These are phyloP conservation scores for Linanthus parryae DNA, from an alignment of 148 eudicot genomes.

Conservation along the genomic window DNA sequence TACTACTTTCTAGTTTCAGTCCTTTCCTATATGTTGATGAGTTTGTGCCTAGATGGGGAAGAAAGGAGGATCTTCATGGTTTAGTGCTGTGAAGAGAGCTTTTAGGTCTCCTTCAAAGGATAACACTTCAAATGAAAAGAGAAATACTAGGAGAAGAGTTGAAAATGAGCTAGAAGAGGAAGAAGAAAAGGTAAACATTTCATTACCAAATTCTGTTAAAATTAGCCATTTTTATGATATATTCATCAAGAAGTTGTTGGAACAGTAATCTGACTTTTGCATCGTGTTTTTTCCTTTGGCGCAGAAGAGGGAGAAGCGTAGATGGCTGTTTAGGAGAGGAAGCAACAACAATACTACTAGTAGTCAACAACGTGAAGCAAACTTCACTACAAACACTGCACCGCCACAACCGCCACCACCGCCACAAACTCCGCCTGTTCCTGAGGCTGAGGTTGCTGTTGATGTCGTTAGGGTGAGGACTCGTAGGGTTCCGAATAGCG, in stretches of 20 bases:
- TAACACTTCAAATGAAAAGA: constrained; percentile 26
- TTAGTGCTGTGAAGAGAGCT: constrained; percentile 64
- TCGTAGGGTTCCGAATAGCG: constrained; percentile 16
- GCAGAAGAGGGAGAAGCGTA: constrained; percentile 59
- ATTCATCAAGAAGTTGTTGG: neutral
- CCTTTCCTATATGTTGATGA: neutral
- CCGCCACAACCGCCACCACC: too few relatives aligned
- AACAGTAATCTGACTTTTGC: neutral
- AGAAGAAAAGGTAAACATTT: constrained; percentile 32
- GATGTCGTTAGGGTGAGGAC: too few relatives aligned
- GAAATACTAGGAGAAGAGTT: constrained; percentile 29
- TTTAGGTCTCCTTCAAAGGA: constrained; percentile 64
- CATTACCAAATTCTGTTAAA: too few relatives aligned
- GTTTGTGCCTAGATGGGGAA: constrained; percentile 37
- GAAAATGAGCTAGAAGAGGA: constrained; percentile 36
- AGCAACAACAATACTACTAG: constrained; percentile 10
- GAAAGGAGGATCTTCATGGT: constrained; percentile 58
- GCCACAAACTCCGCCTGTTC: too few relatives aligned
- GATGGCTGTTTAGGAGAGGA: constrained; percentile 63
- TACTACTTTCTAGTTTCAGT: too few relatives aligned
- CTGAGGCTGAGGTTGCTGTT: constrained; percentile 59
- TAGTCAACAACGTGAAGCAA: constrained; percentile 20
- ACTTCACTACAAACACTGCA: neutral
- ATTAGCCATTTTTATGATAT: neutral
- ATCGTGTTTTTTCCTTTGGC: neutral